phyloP scores from a whole-genome alignment of 192 early-diverging fungal genomes.

The Glomus cerebriforme region DNA sequence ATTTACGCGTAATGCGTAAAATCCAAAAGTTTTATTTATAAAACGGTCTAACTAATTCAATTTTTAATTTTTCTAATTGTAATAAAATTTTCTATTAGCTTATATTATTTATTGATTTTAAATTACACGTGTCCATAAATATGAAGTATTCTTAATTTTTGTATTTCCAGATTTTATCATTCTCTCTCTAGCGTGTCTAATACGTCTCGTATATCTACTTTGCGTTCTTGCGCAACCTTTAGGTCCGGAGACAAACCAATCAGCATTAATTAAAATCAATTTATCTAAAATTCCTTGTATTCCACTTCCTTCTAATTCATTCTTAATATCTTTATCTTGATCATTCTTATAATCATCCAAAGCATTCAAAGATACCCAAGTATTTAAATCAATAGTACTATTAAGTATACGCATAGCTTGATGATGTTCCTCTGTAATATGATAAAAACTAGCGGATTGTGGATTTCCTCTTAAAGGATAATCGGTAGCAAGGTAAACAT shows the following conservation, averaged over 20 bases:
- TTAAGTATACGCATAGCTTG: too few relatives aligned
- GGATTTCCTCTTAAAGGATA: background rate
- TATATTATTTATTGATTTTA: too few relatives aligned
- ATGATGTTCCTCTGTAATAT: too few relatives aligned
- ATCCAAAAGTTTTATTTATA: too few relatives aligned
- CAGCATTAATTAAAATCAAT: conserved; percentile 33
- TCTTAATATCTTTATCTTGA: background rate
- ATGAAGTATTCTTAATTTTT: too few relatives aligned
- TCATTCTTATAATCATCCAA: background rate
- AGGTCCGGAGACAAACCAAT: conserved; percentile 24
- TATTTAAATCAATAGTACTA: background rate
- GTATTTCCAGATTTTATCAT: background rate
- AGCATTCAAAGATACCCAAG: background rate
- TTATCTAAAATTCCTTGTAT: conserved; percentile 30
- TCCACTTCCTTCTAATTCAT: background rate
- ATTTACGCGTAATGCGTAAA: too few relatives aligned
- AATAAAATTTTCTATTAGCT: too few relatives aligned
- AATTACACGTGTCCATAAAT: too few relatives aligned
- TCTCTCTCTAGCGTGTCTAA: background rate
- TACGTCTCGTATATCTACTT: background rate
- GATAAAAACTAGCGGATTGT: too few relatives aligned
- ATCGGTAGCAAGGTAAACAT: background rate
- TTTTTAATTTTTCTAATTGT: too few relatives aligned
- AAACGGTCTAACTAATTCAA: too few relatives aligned
- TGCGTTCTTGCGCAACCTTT: background rate